These are phyloP conservation scores for Talinum fruticosum DNA, from an alignment of 148 eudicot species.

Conservation along the genomic window DNA sequence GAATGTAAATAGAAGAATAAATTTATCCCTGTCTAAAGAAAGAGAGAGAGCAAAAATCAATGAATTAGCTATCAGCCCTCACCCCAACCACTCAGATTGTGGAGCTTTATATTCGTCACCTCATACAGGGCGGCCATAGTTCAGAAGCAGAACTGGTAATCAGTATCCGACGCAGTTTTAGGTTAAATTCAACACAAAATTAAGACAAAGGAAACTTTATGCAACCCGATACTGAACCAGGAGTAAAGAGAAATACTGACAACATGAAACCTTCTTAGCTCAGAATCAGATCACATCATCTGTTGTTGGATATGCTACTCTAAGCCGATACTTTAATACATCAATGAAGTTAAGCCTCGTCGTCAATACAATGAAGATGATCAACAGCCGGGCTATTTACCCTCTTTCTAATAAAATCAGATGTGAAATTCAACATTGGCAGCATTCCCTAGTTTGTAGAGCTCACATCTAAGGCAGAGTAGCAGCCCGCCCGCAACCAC, in stretches of 20 bases:
- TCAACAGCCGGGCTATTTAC: too few relatives aligned
- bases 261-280: too few relatives aligned
- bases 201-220: neutral
- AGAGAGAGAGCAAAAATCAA: neutral
- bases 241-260: too few relatives aligned
- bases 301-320: neutral
- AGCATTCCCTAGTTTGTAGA: too few relatives aligned
- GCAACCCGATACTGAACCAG: too few relatives aligned
- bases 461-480: too few relatives aligned
- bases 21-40: constrained; percentile 8
- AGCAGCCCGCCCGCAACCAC: too few relatives aligned
- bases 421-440: too few relatives aligned
- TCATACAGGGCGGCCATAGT: constrained; percentile 21
- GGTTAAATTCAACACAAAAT: neutral
- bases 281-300: too few relatives aligned
- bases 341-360: neutral
- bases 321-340: neutral
- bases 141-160: constrained; percentile 19
- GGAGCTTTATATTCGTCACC: constrained; percentile 18
- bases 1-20: neutral
- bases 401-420: too few relatives aligned
- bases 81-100: neutral
- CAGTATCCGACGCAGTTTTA: constrained; percentile 27
- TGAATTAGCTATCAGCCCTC: neutral
- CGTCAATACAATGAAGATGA: too few relatives aligned